Conservation (phyloP, 2,329 filamentous ascomycete genomes). For the Boeremia lycopersici region DNA sequence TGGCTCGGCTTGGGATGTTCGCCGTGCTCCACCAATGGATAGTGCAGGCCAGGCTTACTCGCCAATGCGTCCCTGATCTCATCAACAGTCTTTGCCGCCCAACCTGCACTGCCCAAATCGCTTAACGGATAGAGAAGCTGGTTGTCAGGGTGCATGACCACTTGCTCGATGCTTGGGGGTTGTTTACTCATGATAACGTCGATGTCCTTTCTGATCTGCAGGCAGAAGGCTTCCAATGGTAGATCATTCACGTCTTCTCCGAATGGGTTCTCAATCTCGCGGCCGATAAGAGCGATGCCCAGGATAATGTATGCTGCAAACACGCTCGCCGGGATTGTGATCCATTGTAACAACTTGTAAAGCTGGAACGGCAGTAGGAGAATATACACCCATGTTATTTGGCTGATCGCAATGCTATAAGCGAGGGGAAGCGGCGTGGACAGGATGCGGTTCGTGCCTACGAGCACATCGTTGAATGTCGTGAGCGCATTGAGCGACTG, state of each 20-base stretch:
- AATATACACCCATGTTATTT: constrained; percentile 86
- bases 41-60: constrained; percentile 36
- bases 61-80: constrained; percentile 51
- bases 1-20: constrained; percentile 16
- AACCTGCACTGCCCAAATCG: constrained; percentile 40
- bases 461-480: constrained; percentile 72
- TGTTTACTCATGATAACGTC: constrained; percentile 70
- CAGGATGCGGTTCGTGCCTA: constrained; percentile 75
- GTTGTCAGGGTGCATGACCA: constrained; percentile 56
- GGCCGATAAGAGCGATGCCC: constrained; percentile 75
- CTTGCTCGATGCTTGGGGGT: constrained; percentile 57
- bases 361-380: constrained; percentile 82
- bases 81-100: constrained; percentile 43
- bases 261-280: constrained; percentile 86
- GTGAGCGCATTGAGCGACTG: constrained; percentile 65
- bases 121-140: constrained; percentile 62
- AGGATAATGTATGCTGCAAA: constrained; percentile 80
- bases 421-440: constrained; percentile 81
- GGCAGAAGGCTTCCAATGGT: constrained; percentile 71
- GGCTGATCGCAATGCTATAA: constrained; percentile 82
- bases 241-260: constrained; percentile 81
- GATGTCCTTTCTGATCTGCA: constrained; percentile 73
- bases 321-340: constrained; percentile 78
- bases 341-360: constrained; percentile 65
- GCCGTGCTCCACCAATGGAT: constrained; percentile 15